phyloP scores from a whole-genome alignment of 23 red algal genomes.

The Gracilariopsis chorda region DNA sequence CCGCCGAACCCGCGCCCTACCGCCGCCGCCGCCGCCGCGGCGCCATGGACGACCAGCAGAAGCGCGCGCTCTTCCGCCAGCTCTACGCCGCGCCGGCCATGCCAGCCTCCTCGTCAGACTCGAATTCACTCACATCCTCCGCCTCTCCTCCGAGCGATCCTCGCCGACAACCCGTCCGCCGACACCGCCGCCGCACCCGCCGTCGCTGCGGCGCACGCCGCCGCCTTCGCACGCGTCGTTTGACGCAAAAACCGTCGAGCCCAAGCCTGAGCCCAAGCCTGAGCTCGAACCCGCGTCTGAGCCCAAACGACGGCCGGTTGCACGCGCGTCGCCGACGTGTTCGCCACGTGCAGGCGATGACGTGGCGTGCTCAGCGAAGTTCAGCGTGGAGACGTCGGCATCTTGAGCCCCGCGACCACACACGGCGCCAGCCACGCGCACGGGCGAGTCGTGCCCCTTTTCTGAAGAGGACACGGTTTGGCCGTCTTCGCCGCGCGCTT shows the following conservation, averaged over 20 bases:
- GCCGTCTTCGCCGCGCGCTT: constrained; percentile 28
- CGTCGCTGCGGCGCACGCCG: neutral
- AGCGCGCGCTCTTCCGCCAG: constrained; percentile 37
- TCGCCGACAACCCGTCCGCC: neutral
- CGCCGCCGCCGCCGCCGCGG: no score
- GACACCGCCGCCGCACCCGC: neutral
- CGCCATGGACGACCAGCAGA: constrained; percentile 48
- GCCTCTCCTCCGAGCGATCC: no score
- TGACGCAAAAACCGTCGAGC: constrained; percentile 52
- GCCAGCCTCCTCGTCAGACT: neutral
- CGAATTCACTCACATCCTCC: neutral
- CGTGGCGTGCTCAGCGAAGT: neutral
- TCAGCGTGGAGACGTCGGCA: neutral
- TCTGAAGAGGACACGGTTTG: constrained; percentile 28
- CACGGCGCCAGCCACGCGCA: neutral
- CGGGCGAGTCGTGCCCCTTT: neutral
- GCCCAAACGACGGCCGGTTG: no score
- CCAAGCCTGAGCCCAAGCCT: neutral
- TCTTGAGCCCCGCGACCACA: neutral
- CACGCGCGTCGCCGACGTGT: no score
- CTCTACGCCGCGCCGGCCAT: neutral
- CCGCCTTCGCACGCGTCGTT: constrained; percentile 29
- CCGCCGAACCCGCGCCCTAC: no score
- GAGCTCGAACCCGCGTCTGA: no score
- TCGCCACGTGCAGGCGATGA: no score